phyloP scores from a whole-genome alignment of 169 alveolate genomes.

The Cystoisospora suis region DNA sequence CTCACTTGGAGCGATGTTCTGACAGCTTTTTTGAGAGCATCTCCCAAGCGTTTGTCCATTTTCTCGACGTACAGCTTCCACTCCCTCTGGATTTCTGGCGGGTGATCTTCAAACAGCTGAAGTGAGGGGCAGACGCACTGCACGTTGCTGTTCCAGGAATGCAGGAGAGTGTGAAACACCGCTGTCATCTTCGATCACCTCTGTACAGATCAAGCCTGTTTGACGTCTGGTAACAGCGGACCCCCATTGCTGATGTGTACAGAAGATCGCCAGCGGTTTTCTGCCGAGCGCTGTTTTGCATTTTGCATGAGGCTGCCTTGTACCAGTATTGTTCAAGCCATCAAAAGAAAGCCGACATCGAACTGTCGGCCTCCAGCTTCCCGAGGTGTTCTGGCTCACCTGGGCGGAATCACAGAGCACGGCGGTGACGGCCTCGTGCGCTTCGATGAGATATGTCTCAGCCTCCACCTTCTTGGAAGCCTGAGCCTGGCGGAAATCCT shows the following conservation, averaged over 20 bases:
- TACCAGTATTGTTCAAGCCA: too few species aligned
- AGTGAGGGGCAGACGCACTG: not conserved
- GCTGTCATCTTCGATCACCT: too few species aligned
- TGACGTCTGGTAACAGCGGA: too few species aligned
- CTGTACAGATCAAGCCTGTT: too few species aligned
- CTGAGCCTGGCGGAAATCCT: conserved; percentile 80
- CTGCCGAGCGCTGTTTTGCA: too few species aligned
- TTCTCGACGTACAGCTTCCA: conserved; percentile 63
- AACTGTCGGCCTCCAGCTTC: too few species aligned
- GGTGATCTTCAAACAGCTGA: conserved; percentile 76
- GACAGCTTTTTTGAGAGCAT: conserved; percentile 82
- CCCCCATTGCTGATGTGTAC: too few species aligned
- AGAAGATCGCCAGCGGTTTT: too few species aligned
- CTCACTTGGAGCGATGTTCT: conserved; percentile 78
- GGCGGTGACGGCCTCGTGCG: not conserved
- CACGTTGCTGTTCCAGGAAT: not conserved
- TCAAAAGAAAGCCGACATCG: too few species aligned
- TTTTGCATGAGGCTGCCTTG: too few species aligned
- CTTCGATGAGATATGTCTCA: conserved; percentile 55
- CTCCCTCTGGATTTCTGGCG: conserved; percentile 74
- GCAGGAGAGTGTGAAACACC: not conserved
- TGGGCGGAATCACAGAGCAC: not conserved
- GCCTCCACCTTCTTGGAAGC: conserved; percentile 69
- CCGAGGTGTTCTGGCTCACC: not conserved
- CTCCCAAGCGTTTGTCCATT: conserved; percentile 63